These are phyloP conservation scores for Beta corolliflora DNA, from an alignment of 179 eudicot genomes.

Conservation along the genomic window DNA sequence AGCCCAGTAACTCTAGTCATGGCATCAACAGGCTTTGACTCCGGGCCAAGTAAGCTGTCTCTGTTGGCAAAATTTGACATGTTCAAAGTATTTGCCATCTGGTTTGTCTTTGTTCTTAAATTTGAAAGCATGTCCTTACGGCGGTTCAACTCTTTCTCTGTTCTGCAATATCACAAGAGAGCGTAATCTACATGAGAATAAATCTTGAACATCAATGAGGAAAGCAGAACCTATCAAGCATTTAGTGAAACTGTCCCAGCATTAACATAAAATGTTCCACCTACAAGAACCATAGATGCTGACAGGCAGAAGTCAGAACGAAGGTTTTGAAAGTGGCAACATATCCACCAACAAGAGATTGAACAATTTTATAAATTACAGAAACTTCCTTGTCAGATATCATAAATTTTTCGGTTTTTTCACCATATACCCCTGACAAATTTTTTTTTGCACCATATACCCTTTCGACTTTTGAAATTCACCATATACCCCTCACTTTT, in stretches of 20 bases:
- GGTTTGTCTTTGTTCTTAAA: slow-evolving; percentile 74
- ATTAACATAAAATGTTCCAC: not conserved
- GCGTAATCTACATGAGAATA: not conserved
- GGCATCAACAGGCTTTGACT: slow-evolving; percentile 80
- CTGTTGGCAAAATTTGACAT: slow-evolving; percentile 89
- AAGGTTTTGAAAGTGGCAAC: not conserved
- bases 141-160: slow-evolving; percentile 89
- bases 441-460: too few species aligned
- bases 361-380: not conserved
- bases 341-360: not conserved
- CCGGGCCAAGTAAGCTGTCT: slow-evolving; percentile 94
- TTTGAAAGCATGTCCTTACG: slow-evolving; percentile 82
- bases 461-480: too few species aligned
- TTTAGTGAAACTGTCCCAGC: not conserved
- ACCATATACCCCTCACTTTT: too few species aligned
- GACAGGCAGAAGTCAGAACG: not conserved
- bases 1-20: slow-evolving; percentile 62
- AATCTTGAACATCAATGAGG: not conserved
- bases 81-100: slow-evolving; percentile 88
- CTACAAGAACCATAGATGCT: not conserved
- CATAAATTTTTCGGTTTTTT: too few species aligned
- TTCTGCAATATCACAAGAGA: slow-evolving; percentile 46
- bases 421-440: too few species aligned
- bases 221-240: not conserved
- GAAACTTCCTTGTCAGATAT: not conserved